These are phyloP conservation scores for Boletus edulis DNA, from an alignment of 768 basidiomycete genomes.

Conservation along the genomic window DNA sequence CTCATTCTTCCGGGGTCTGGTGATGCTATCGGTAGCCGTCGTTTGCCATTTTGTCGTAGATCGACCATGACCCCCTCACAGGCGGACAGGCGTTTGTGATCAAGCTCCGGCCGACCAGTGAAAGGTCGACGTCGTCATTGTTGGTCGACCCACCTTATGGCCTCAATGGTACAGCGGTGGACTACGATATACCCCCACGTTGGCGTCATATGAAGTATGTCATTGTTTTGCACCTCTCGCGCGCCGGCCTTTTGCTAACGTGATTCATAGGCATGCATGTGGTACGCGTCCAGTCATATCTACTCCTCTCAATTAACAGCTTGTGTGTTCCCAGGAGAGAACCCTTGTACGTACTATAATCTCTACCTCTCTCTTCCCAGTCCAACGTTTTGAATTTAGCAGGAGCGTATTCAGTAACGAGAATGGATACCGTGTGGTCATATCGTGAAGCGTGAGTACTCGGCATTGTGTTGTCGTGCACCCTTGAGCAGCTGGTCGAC, in stretches of 20 bases:
- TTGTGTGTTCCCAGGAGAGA: slow-evolving; percentile 44
- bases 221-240: slow-evolving; percentile 5
- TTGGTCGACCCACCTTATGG: slow-evolving; percentile 72
- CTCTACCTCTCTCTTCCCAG: background rate
- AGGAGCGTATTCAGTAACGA: slow-evolving; percentile 38
- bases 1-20: slow-evolving; percentile 73
- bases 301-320: background rate
- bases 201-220: slow-evolving; percentile 78
- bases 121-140: slow-evolving; percentile 65
- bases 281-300: slow-evolving; percentile 31
- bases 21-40: slow-evolving; percentile 53
- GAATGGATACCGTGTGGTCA: slow-evolving; percentile 65
- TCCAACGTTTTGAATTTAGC: slow-evolving; percentile 10
- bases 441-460: slow-evolving; percentile 54
- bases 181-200: slow-evolving; percentile 36
- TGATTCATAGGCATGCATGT: slow-evolving; percentile 56
- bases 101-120: slow-evolving; percentile 67
- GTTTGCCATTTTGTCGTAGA: background rate
- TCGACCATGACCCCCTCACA: slow-evolving; percentile 17
- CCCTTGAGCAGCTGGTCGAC: background rate
- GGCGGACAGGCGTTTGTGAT: slow-evolving; percentile 80
- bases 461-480: background rate
- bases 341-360: slow-evolving; percentile 39
- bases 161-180: slow-evolving; percentile 38
- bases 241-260: slow-evolving; percentile 1